A percentile compares a stretch with the other conserved stretches of the same genome.
phyloP scores from a whole-genome alignment of 2,329 filamentous ascomycete species.

The Sporothrix phasma region DNA sequence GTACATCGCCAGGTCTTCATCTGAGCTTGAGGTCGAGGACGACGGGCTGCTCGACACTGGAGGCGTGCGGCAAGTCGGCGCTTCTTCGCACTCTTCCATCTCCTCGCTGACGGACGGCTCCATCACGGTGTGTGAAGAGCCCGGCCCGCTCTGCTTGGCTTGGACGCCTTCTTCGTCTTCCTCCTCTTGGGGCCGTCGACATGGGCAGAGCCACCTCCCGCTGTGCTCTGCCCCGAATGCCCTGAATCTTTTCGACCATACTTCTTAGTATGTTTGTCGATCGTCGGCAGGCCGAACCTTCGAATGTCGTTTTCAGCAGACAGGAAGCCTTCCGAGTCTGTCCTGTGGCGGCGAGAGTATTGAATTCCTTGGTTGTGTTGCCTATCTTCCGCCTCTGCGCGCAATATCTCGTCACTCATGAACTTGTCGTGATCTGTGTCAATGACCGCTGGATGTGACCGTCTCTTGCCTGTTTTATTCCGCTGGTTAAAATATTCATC shows the following conservation, averaged over 20 bases:
- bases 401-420: conserved; percentile 8
- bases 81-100: neutral
- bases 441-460: neutral
- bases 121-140: neutral
- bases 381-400: neutral
- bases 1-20: neutral
- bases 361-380: neutral
- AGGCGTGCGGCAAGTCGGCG: neutral
- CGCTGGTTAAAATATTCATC: neutral
- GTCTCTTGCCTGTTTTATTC: neutral
- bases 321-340: neutral
- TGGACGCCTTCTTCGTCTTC: neutral
- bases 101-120: neutral
- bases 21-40: neutral
- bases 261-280: neutral
- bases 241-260: neutral
- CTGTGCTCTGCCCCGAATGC: too few species aligned
- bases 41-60: neutral
- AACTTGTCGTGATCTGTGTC: conserved; percentile 10
- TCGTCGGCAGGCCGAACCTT: neutral
- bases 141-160: neutral
- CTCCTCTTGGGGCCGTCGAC: neutral
- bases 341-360: neutral
- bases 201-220: too few species aligned
- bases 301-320: neutral